Base-by-base conservation (phyloP, 306 rosid genomes). In the Prunus armeniaca region DNA sequence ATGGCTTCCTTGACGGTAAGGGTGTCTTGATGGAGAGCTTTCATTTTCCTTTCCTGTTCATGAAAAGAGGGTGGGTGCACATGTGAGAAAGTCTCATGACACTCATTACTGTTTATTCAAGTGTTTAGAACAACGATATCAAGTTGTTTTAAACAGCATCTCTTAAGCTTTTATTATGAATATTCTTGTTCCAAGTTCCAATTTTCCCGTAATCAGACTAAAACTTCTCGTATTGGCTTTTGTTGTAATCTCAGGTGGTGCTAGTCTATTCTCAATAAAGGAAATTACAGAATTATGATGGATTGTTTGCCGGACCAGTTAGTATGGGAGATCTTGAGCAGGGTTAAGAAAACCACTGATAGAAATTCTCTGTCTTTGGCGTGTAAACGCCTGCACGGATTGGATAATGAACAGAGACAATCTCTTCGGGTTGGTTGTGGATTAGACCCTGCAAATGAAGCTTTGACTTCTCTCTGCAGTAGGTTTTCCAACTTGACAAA, bases 401-500 rank as follows among this genome's bases (percentile, higher is more conserved):
- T 89, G 78, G 98, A 91, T 27, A 93, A 86, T 73, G 88, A 86
- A 50, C 93, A 93, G 66, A 87, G 97, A 78, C 52, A 84, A 51
- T 83, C 81, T 50, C 87, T 91, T 72, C 84, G 85, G 76, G 85
- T 91, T 71, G 98, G 98, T 18, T 94, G 94, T 68, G 97, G 97
- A 74, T 87, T 94, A 87, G 87, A 91, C 79, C 98, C 98, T 74
- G 93, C 96, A 10, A 88, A 90, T 80, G 89, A 86, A 78, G 97
- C 96, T 17, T 80, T 91, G 86, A 80, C 86, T 17, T 82, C 86
- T 54, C 74, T 93, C 5, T 93, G 98, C 64, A 81, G 47, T 70
- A 82, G 98, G 88, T 93, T 93, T 82, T 64, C 57, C 4, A 88
- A 83, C 66, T 84, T 94, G 86, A 84, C 84, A 15, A 80, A 77